A percentile compares a stretch with the other conserved stretches of the same genome.
These are phyloP conservation scores for Populus hybrid DNA, from an alignment of 441 rosid species.

Conservation along the genomic window DNA sequence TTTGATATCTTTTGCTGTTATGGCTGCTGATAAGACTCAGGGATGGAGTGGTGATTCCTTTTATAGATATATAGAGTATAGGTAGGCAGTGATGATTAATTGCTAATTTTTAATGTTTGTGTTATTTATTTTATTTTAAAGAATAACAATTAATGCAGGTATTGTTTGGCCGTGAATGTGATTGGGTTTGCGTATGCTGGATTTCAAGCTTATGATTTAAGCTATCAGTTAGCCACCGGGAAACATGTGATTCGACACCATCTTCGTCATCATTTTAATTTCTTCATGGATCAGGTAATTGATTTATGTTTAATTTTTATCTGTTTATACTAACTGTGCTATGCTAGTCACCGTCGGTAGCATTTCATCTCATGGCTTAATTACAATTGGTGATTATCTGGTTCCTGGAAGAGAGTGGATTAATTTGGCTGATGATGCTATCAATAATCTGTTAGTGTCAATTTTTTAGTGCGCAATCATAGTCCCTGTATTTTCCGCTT, in stretches of 20 bases:
- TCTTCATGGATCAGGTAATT: slow-evolving; percentile 94
- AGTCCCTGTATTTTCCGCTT: not conserved
- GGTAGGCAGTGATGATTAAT: slow-evolving; percentile 32
- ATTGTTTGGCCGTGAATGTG: slow-evolving; percentile 74
- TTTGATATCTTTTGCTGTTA: slow-evolving; percentile 85
- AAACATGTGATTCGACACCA: slow-evolving; percentile 48
- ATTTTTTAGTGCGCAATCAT: not conserved
- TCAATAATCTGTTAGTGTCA: not conserved
- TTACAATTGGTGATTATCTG: too few relatives aligned
- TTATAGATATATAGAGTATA: slow-evolving; percentile 88
- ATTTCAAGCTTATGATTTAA: slow-evolving; percentile 65
- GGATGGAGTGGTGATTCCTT: slow-evolving; percentile 99
- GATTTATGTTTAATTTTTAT: not conserved
- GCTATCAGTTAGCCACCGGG: slow-evolving; percentile 45
- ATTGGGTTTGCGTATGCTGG: slow-evolving; percentile 76
- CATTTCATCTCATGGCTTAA: not conserved
- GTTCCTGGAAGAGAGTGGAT: not conserved
- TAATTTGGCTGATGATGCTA: not conserved
- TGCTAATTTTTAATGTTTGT: not conserved
- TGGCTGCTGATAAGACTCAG: slow-evolving; percentile 92
- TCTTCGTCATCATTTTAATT: slow-evolving; percentile 48
- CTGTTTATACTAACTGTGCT: not conserved
- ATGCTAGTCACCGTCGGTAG: not conserved
- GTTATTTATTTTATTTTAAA: not conserved
- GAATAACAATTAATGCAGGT: slow-evolving; percentile 38